These are phyloP conservation scores for Heimioporus sp. DNA, from an alignment of 768 basidiomycete species.

Conservation along the genomic window DNA sequence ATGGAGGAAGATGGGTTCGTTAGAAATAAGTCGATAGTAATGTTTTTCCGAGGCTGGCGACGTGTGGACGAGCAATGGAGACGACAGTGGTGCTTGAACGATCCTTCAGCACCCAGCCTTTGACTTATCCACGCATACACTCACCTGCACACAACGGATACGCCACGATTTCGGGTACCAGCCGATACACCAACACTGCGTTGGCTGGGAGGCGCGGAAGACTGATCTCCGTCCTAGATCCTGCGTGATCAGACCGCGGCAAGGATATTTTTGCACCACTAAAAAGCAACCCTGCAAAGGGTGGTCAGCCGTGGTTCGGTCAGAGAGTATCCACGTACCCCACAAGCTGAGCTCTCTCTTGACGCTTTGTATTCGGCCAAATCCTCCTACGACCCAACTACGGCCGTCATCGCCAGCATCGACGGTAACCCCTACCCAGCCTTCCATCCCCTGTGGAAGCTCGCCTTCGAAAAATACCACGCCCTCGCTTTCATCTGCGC, in stretches of 20 bases:
- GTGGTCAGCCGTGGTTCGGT: slow-evolving; percentile 4
- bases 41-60: slow-evolving; percentile 63
- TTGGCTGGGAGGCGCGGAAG: slow-evolving; percentile 59
- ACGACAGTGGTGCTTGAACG: slow-evolving; percentile 47
- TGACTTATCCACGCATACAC: not conserved
- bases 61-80: slow-evolving; percentile 65
- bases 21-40: slow-evolving; percentile 53
- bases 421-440: slow-evolving; percentile 54
- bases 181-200: slow-evolving; percentile 63
- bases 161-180: slow-evolving; percentile 34
- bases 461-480: slow-evolving; percentile 61
- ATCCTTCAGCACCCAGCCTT: slow-evolving; percentile 6
- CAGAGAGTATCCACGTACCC: slow-evolving; percentile 35
- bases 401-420: slow-evolving; percentile 46
- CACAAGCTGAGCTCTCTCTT: slow-evolving; percentile 34
- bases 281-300: slow-evolving; percentile 40
- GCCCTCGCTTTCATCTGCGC: slow-evolving; percentile 73
- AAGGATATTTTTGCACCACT: slow-evolving; percentile 35
- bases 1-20: slow-evolving; percentile 46
- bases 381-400: slow-evolving; percentile 64
- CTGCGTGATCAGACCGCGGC: slow-evolving; percentile 21
- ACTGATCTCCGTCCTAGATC: slow-evolving; percentile 42
- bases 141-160: slow-evolving; percentile 30
- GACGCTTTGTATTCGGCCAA: slow-evolving; percentile 37
- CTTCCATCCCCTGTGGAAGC: slow-evolving; percentile 25